Percentiles rank a stretch among this genome's conserved stretches.
phyloP scores from a whole-genome alignment of 2,329 filamentous ascomycete species.

The Xylariales sp. region DNA sequence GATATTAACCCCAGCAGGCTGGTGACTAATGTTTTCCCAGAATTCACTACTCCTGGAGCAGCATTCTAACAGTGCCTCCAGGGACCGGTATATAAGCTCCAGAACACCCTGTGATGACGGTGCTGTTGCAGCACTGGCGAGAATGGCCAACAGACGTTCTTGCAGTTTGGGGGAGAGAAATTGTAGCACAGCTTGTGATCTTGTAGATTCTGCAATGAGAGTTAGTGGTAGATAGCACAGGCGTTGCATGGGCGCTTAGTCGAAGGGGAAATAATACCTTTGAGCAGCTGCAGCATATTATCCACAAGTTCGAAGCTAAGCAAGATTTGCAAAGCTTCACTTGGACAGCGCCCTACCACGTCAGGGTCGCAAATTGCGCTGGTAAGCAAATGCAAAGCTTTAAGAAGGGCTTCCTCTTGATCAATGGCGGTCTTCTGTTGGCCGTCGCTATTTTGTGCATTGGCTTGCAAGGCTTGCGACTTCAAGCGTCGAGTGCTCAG shows the following conservation, averaged over 20 bases:
- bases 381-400: constrained; percentile 50
- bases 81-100: constrained; percentile 27
- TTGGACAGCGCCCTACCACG: constrained; percentile 41
- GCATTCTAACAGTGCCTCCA: constrained; percentile 35
- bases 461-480: constrained; percentile 18
- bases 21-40: constrained; percentile 31
- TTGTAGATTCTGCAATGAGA: too few relatives aligned
- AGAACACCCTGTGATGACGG: constrained; percentile 19
- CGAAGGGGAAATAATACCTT: constrained; percentile 47
- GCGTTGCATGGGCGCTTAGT: too few relatives aligned
- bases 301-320: constrained; percentile 53
- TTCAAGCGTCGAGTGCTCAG: constrained; percentile 38
- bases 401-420: constrained; percentile 31
- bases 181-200: too few relatives aligned
- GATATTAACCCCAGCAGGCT: constrained; percentile 20
- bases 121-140: constrained; percentile 14
- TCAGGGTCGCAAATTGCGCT: constrained; percentile 56
- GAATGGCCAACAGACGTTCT: constrained; percentile 17
- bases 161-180: constrained; percentile 17
- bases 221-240: too few relatives aligned
- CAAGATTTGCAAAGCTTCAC: constrained; percentile 38
- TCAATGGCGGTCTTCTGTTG: constrained; percentile 16
- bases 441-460: constrained; percentile 15
- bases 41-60: constrained; percentile 32
- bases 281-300: constrained; percentile 50